A percentile compares a stretch with the other conserved stretches of the same genome.
Evolutionary conservation across 805 yeast genomes (phyloP).

Genomic region (Wickerhamomyces ciferrii): DNA sequence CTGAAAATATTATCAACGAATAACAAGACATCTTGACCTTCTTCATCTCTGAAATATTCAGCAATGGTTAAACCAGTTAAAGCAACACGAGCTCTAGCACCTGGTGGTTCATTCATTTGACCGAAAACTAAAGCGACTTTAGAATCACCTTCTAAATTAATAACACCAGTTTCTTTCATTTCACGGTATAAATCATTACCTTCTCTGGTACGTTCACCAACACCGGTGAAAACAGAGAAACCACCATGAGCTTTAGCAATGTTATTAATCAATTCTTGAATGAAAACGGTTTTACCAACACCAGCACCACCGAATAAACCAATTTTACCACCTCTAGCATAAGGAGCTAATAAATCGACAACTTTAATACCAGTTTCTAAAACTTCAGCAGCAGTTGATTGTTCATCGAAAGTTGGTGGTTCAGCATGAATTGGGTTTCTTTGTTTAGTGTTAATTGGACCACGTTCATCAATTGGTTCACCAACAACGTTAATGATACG

Average conservation of each 20-base stretch:
- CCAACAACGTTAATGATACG: slow-evolving; percentile 98
- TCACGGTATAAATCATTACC: slow-evolving; percentile 99
- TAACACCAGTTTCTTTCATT: slow-evolving; percentile 99
- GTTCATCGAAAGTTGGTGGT: slow-evolving; percentile 94
- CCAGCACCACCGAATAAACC: slow-evolving; percentile 99
- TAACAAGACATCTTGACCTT: slow-evolving; percentile 99
- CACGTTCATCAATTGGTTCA: slow-evolving; percentile 99
- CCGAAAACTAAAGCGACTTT: slow-evolving; percentile 99
- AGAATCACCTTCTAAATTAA: slow-evolving; percentile 98
- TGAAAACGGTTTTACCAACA: slow-evolving; percentile 99
- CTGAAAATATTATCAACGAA: slow-evolving; percentile 99
- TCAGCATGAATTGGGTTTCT: slow-evolving; percentile 99
- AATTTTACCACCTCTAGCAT: slow-evolving; percentile 99
- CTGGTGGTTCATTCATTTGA: slow-evolving; percentile 99
- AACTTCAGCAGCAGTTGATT: slow-evolving; percentile 96
- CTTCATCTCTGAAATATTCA: slow-evolving; percentile 99
- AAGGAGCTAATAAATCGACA: slow-evolving; percentile 98
- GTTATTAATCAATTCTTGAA: slow-evolving; percentile 99
- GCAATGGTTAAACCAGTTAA: slow-evolving; percentile 99
- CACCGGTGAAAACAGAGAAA: slow-evolving; percentile 99
- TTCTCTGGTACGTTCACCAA: slow-evolving; percentile 99
- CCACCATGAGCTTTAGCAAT: slow-evolving; percentile 99
- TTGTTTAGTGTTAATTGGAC: slow-evolving; percentile 90
- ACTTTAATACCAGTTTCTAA: slow-evolving; percentile 99
- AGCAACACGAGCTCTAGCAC: slow-evolving; percentile 99